Percentiles rank a stretch among this genome's conserved stretches.
Evolutionary conservation across 2,329 filamentous ascomycete genomes (phyloP).

Genomic region (Colletotrichum costaricense): DNA sequence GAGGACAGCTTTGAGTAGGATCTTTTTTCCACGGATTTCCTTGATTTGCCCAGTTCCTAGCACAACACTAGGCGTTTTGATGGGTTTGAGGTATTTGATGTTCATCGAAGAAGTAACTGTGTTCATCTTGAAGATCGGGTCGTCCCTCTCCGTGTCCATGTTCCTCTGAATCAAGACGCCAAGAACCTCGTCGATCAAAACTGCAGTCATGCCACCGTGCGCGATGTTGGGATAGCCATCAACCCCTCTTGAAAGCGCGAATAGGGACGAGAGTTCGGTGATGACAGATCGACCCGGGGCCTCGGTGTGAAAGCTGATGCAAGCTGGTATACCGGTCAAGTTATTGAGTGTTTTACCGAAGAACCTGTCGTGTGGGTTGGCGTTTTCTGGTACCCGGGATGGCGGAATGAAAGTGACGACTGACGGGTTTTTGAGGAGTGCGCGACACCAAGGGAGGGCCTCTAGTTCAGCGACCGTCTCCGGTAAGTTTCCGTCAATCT

Average conservation of each 20-base stretch:
- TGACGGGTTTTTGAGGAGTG: slow-evolving; percentile 41
- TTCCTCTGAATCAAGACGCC: slow-evolving; percentile 51
- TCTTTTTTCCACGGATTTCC: slow-evolving; percentile 48
- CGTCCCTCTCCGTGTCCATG: slow-evolving; percentile 44
- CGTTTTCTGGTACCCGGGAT: slow-evolving; percentile 44
- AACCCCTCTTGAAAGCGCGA: slow-evolving; percentile 47
- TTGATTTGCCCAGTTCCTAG: slow-evolving; percentile 46
- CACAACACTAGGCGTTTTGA: slow-evolving; percentile 44
- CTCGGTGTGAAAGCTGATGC: slow-evolving; percentile 48
- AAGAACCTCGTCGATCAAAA: slow-evolving; percentile 51
- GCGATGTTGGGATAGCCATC: slow-evolving; percentile 46
- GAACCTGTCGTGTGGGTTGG: slow-evolving; percentile 46
- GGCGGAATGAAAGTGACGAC: slow-evolving; percentile 47
- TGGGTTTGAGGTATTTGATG: slow-evolving; percentile 47
- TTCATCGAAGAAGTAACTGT: slow-evolving; percentile 49
- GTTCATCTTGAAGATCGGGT: slow-evolving; percentile 40
- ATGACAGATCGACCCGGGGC: slow-evolving; percentile 40
- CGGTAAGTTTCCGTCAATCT: background rate
- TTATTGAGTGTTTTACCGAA: slow-evolving; percentile 46
- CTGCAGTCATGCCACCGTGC: slow-evolving; percentile 50
- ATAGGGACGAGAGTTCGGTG: slow-evolving; percentile 44
- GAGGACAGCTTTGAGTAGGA: slow-evolving; percentile 44
- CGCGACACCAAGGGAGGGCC: slow-evolving; percentile 49
- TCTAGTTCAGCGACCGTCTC: slow-evolving; percentile 42
- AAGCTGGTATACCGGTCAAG: slow-evolving; percentile 43